Evolutionary conservation across 208 protist species (phyloP).

Genomic region (Trypanosoma avium): DNA sequence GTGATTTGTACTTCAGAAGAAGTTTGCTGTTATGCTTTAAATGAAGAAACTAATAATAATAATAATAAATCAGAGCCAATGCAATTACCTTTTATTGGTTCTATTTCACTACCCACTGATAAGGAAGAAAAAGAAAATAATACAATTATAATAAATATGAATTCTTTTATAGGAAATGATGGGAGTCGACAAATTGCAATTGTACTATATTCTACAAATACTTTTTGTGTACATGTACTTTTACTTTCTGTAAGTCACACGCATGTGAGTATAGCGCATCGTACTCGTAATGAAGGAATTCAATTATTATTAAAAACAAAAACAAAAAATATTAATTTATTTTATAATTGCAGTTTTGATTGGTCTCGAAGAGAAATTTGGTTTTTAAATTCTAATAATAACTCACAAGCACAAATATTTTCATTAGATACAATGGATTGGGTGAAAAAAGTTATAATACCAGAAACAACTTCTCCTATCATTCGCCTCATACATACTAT

Average conservation of each 20-base stretch:
- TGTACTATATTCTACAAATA: neutral
- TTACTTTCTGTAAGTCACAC: neutral
- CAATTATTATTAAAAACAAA: too few species aligned
- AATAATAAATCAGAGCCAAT: neutral
- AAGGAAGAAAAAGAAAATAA: neutral
- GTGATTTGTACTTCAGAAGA: slow-evolving; percentile 26
- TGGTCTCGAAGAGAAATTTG: slow-evolving; percentile 7
- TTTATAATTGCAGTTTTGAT: neutral
- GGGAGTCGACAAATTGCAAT: neutral
- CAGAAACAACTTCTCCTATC: too few species aligned
- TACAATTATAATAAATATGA: neutral
- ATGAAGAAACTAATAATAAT: too few species aligned
- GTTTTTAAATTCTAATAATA: too few species aligned
- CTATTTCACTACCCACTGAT: neutral
- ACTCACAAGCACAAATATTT: too few species aligned
- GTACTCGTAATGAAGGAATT: slow-evolving; percentile 4
- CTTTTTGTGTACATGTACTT: neutral
- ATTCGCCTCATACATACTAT: too few species aligned
- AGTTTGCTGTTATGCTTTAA: slow-evolving; percentile 41
- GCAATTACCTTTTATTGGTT: slow-evolving; percentile 4
- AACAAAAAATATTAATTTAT: neutral
- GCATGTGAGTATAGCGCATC: neutral
- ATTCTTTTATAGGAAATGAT: neutral
- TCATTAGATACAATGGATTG: slow-evolving; percentile 17
- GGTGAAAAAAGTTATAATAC: too few species aligned